These are phyloP conservation scores for Pichia sp. DNA, from an alignment of 1,139 yeast genomes.

Conservation along the genomic window DNA sequence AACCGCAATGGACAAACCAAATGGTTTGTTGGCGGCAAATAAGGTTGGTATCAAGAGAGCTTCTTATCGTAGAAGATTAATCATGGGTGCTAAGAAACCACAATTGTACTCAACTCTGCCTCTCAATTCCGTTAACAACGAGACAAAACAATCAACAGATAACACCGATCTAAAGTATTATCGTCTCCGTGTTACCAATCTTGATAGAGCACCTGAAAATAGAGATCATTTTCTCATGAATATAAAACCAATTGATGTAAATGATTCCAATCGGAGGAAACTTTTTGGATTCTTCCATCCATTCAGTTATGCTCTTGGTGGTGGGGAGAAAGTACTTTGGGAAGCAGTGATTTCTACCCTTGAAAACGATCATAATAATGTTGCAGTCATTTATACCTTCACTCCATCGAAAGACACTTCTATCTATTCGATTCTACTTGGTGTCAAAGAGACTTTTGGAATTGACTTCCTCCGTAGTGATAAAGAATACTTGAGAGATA, in stretches of 20 bases:
- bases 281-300: constrained; percentile 93
- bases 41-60: constrained; percentile 37
- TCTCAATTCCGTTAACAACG: constrained; percentile 15
- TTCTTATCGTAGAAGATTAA: constrained; percentile 41
- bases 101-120: constrained; percentile 42
- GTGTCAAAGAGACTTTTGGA: constrained; percentile 63
- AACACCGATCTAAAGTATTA: constrained; percentile 17
- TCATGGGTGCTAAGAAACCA: constrained; percentile 45
- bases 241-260: constrained; percentile 35
- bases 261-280: constrained; percentile 40
- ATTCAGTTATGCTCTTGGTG: constrained; percentile 93
- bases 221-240: constrained; percentile 18
- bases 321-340: constrained; percentile 97
- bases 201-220: constrained; percentile 23
- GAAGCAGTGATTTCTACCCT: constrained; percentile 80
- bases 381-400: constrained; percentile 70
- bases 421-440: constrained; percentile 48
- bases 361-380: constrained; percentile 42
- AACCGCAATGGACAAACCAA: constrained; percentile 36
- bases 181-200: constrained; percentile 25
- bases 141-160: constrained; percentile 16
- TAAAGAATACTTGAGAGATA: constrained; percentile 26
- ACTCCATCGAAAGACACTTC: constrained; percentile 42
- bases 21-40: constrained; percentile 21
- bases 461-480: constrained; percentile 42